Conservation (phyloP, 345 rosid species). For the Diplotaxis tenuifolia region DNA sequence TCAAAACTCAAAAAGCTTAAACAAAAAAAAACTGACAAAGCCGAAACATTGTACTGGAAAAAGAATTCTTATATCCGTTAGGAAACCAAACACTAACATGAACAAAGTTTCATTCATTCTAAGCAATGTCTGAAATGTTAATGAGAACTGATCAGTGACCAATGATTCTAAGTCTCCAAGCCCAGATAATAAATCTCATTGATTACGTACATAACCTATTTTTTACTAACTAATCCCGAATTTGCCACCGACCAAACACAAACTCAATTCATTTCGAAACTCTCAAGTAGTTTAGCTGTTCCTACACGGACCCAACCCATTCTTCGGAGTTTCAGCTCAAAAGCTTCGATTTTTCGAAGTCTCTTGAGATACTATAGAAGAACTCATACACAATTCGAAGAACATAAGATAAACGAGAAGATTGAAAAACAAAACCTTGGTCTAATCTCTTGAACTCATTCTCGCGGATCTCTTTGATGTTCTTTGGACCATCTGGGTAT, state of each 20-base stretch:
- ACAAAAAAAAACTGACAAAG: not conserved
- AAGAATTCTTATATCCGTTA: not conserved
- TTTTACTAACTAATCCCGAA: not conserved
- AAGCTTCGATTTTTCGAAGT: not conserved
- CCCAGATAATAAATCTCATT: not conserved
- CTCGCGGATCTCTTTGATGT: slow-evolving; percentile 68
- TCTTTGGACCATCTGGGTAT: slow-evolving; percentile 71
- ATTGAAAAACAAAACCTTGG: slow-evolving; percentile 34
- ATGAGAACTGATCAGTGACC: slow-evolving; percentile 11
- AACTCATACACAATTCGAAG: not conserved
- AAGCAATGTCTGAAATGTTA: not conserved
- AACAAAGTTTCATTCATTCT: not conserved
- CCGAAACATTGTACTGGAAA: not conserved
- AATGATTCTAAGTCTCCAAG: not conserved
- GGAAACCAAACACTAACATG: not conserved
- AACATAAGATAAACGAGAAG: not conserved
- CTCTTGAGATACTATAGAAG: not conserved
- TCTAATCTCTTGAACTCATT: slow-evolving; percentile 80
- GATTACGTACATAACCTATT: not conserved
- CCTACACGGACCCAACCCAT: slow-evolving; percentile 4
- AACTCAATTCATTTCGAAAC: slow-evolving; percentile 12
- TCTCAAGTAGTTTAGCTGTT: not conserved
- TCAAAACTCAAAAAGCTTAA: not conserved
- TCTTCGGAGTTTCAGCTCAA: not conserved
- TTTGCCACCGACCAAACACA: not conserved